These are phyloP conservation scores for Penicillium turbatum DNA, from an alignment of 495 filamentous ascomycete genomes.

Conservation along the genomic window DNA sequence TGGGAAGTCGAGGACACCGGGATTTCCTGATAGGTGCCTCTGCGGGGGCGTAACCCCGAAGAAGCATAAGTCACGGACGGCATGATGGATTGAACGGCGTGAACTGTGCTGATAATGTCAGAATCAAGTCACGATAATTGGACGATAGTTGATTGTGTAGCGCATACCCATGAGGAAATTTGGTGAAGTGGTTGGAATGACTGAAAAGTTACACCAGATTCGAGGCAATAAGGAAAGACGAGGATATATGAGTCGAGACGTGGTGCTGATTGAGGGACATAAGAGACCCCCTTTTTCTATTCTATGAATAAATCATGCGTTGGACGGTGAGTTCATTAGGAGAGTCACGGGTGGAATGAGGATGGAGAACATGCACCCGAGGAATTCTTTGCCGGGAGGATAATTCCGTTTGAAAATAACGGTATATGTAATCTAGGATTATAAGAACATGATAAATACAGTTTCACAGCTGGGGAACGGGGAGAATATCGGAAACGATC, in stretches of 20 bases:
- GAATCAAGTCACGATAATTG: conserved; percentile 1
- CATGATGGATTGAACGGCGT: conserved; percentile 32
- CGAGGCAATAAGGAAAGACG: neutral
- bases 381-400: conserved; percentile 24
- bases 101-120: conserved; percentile 20
- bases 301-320: neutral
- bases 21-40: conserved; percentile 32
- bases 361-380: conserved; percentile 21
- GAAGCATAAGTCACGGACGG: conserved; percentile 28
- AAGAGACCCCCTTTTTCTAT: neutral
- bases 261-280: neutral
- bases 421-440: neutral
- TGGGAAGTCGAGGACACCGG: conserved; percentile 49
- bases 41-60: conserved; percentile 20
- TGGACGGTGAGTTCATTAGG: neutral
- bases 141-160: neutral
- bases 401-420: conserved; percentile 26
- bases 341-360: conserved; percentile 25
- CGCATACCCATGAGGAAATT: conserved; percentile 19
- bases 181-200: neutral
- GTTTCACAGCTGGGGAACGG: conserved; percentile 1
- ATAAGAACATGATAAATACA: neutral
- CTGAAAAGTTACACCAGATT: neutral
- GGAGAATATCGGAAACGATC: conserved; percentile 10
- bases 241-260: neutral